Evolutionary conservation across 1,139 yeast species (phyloP).

Genomic region (Kodamaea fungicola): DNA sequence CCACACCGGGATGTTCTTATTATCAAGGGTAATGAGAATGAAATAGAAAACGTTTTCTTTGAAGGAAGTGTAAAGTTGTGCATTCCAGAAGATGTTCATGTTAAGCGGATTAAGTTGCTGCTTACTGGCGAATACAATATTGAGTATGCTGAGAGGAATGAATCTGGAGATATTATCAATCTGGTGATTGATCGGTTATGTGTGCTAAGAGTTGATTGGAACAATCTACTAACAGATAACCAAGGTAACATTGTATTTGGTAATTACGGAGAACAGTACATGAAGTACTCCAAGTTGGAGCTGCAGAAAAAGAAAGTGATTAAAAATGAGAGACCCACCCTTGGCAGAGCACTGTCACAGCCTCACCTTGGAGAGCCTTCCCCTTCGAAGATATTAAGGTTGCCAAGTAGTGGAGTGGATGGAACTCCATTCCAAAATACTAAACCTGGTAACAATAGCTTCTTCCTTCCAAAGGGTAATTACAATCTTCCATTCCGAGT

Average conservation of each 20-base stretch:
- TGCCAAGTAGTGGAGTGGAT: constrained; percentile 40
- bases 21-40: constrained; percentile 56
- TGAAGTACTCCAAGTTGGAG: constrained; percentile 5
- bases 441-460: constrained; percentile 29
- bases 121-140: constrained; percentile 54
- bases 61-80: constrained; percentile 58
- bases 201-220: constrained; percentile 56
- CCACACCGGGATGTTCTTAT: constrained; percentile 52
- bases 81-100: constrained; percentile 48
- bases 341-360: not conserved
- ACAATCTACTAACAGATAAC: constrained; percentile 47
- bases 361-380: not conserved
- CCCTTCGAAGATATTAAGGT: constrained; percentile 8
- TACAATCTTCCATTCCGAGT: constrained; percentile 62
- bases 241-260: constrained; percentile 47
- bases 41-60: constrained; percentile 50
- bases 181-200: constrained; percentile 50
- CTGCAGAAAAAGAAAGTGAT: constrained; percentile 1
- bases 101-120: constrained; percentile 44
- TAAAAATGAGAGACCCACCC: not conserved
- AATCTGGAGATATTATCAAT: constrained; percentile 31
- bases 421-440: constrained; percentile 41
- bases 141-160: constrained; percentile 47
- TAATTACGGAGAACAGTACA: constrained; percentile 35
- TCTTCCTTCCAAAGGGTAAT: constrained; percentile 58